Percentiles rank a stretch among this genome's conserved stretches.
These are phyloP conservation scores for Solanum piurae DNA, from an alignment of 257 asterid genomes.

Conservation along the genomic window DNA sequence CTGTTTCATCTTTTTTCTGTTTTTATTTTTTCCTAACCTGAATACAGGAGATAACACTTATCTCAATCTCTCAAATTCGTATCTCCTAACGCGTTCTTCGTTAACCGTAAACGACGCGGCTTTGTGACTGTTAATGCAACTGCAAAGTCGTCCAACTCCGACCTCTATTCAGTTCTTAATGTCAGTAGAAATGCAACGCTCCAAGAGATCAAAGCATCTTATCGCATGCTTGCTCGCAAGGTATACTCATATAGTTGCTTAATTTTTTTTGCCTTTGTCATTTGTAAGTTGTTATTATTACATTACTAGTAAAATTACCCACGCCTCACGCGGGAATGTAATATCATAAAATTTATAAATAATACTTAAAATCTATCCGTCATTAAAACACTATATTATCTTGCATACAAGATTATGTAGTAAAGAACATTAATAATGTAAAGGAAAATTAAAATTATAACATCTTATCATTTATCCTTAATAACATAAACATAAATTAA, in stretches of 20 bases:
- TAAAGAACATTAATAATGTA: no score
- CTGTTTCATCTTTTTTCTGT: no score
- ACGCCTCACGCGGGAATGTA: no score
- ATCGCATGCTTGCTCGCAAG: conserved; percentile 91
- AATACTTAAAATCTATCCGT: no score
- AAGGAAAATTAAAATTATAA: no score
- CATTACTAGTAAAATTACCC: neutral
- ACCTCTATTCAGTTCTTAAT: conserved; percentile 68
- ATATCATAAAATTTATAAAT: no score
- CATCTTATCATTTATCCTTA: no score
- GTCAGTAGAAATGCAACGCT: conserved; percentile 66
- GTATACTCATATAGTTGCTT: conserved; percentile 13
- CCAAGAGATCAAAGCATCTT: conserved; percentile 75
- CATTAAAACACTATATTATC: no score
- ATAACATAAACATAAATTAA: no score
- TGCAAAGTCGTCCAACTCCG: conserved; percentile 20
- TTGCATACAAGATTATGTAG: no score
- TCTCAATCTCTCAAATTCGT: neutral
- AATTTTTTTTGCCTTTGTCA: neutral
- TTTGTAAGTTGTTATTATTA: neutral
- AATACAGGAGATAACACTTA: no score
- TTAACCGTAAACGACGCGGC: conserved; percentile 23
- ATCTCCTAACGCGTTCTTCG: neutral
- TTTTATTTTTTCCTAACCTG: no score
- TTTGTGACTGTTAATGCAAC: conserved; percentile 27